phyloP scores from a whole-genome alignment of 441 rosid genomes.

The Gossypium trilobum region DNA sequence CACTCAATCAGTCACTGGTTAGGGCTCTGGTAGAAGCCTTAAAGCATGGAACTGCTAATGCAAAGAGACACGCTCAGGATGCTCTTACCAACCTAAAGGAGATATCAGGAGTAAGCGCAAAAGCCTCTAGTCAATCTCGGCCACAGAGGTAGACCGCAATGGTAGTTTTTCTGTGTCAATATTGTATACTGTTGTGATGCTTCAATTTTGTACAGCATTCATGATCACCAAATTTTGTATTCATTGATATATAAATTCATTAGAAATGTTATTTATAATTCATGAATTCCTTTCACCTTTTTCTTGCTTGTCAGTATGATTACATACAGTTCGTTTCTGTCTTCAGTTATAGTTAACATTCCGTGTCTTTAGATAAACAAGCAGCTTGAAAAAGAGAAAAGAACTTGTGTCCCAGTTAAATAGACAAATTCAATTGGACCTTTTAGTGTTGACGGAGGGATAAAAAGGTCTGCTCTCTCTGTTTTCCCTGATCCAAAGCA shows the following conservation, averaged over 20 bases:
- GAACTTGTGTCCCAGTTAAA: no score
- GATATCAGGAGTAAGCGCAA: constrained; percentile 24
- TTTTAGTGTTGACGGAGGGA: no score
- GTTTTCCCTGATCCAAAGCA: not conserved
- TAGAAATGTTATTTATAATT: no score
- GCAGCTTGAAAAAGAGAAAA: no score
- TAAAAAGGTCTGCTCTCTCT: no score
- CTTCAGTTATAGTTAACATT: no score
- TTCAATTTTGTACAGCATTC: constrained; percentile 11
- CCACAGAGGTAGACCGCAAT: constrained; percentile 16
- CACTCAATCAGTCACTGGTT: constrained; percentile 21
- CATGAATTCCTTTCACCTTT: no score
- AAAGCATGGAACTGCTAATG: constrained; percentile 27
- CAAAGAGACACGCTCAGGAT: constrained; percentile 29
- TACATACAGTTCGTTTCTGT: no score
- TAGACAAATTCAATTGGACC: no score
- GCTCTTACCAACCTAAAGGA: constrained; percentile 36
- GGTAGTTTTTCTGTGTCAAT: constrained; percentile 2
- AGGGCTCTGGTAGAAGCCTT: constrained; percentile 29
- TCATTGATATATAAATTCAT: not conserved
- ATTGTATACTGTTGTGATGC: not conserved
- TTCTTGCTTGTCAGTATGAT: no score
- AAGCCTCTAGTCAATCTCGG: constrained; percentile 15
- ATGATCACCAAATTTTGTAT: constrained; percentile 2
- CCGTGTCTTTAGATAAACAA: no score